Base-by-base conservation (phyloP, 2,329 filamentous ascomycete species). In the Drechslera avenae region DNA sequence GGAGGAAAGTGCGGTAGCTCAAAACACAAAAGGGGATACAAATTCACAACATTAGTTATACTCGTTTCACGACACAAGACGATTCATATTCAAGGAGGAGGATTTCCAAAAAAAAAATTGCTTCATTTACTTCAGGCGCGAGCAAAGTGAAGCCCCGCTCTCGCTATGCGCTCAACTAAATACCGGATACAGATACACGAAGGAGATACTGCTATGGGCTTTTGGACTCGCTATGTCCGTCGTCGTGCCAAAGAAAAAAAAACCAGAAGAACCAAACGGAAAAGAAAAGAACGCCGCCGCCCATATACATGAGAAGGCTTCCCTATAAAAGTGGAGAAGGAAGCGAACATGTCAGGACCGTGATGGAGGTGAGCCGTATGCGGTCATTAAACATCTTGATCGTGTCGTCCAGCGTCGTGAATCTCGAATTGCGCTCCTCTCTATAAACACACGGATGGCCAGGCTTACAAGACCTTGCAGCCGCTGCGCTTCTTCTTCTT, bases 321-420 rank as follows among this genome's bases (percentile, higher is more conserved):
- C 50, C 55, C 52, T 53, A 54, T 21, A 17, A 52, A 40, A 28
- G 18, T 44, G 43, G 21, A 49, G 53, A 45, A 59, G 44, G 55
- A 60, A 61, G 56, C 46, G 52, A 55, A 64, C 58, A 52, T 59
- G 55, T 47, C 62, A 52, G 60, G 54, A 61, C 63, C 46, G 59
- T 56, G 60, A 62, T 67, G 60, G 63, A 68, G 56, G 52, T 51
- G 53, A 55, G 51, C 46, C 46, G 51, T 56, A 44, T 46, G 63
- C 66, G 63, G 65, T 69, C 66, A 68, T 72, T 67, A 72, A 69
- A 65, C 68, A 69, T 73, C 65, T 69, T 66, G 68, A 71, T 72
- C 66, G 69, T 69, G 63, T 68, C 69, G 67, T 71, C 71, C 69
- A 71, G 71, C 69, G 68, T 72, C 67, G 67, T 72, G 60, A 65